Evolutionary conservation across 1,284 basidiomycete genomes (phyloP), one percentile per base, ranked within the genome.

Genomic region (Ceratorhiza oryzae-sativae): DNA sequence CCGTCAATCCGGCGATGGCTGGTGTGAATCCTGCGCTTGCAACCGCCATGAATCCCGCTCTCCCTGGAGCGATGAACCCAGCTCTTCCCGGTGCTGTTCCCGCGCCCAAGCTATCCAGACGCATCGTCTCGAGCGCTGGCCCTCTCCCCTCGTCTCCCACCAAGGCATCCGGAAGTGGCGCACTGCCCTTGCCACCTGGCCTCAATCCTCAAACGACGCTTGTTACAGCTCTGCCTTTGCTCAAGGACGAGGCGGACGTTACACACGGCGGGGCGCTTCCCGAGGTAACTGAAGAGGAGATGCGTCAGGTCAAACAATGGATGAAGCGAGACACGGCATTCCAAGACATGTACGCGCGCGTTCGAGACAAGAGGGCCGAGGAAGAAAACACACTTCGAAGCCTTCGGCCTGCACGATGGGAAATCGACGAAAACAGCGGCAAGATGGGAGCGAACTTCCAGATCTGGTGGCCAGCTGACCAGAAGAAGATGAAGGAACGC

Each of bases 191-290:
- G 34, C 77, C 76, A 77, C 84, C 82, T 13, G 82, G 83, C 8
- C 82, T 89, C 71, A 88, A 89, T 78, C 84, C 86, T 30, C 82
- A 84, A 41, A 86, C 88, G 62, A 93, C 91, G 5, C 83, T 84
- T 20, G 84, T 93, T 60, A 86, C 86, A 9, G 80, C 86, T 65
- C 85, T 94, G 1, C 89, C 91, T 2, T 48, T 71, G 6, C 46
- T 73, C 72, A 71, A 67, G 82, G 88, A 49, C 79, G 82, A 61
- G 83, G 86, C 62, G 83, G 88, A 75, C 74, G 78, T 81, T 4
- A 82, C 81, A 6, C 81, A 81, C 56, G 80, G 82, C 1, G 82
- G 82, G 51, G 77, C 79, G 49, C 87, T 93, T 61, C 88, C 88
- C 1, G 78, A 84, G 0, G 80, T 95, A 41, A 77, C 79, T 0